Evolutionary conservation across 2,329 filamentous ascomycete genomes (phyloP), one percentile per base, ranked within the genome.

Genomic region (Sphaerulina musiva): DNA sequence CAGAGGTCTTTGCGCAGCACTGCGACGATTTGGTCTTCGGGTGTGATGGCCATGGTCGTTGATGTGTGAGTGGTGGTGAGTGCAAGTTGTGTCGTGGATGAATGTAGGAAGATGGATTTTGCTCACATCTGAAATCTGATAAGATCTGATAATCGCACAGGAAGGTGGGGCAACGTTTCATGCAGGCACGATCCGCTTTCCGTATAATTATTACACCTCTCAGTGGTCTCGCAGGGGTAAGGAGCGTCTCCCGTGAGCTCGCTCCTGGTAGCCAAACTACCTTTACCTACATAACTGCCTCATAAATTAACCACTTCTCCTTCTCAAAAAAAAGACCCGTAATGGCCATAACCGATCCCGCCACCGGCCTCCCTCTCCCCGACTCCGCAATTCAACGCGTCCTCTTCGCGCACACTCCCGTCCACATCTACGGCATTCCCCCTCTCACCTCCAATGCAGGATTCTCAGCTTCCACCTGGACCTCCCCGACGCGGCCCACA

Each of bases 381-480:
- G 69, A 81, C 49, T 86, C 88, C 68, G 86, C 89, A 64, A 92
- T 95, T 73, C 87, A 93, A 73, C 85, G 89, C 69, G 78, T 93
- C 68, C 85, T 95, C 70, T 91, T 89, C 79, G 76, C 90, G 69
- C 81, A 84, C 59, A 75, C 79, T 65, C 76, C 79, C 60, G 85
- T 93, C 60, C 88, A 95, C 75, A 80, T 95, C 76, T 95, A 95
- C 78, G 83, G 86, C 67, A 90, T 95, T 69, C 89, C 89, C 14
- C 89, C 89, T 23, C 77, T 90, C 54, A 79, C 84, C 43, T 86
- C 85, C 14, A 89, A 83, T 64, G 86, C 86, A 69, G 89, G 89
- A 70, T 87, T 95, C 77, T 80, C 79, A 36, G 89, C 90, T 55
- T 78, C 84, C 10, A 74, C 80, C 59, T 95, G 89, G 89, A 95